phyloP scores from a whole-genome alignment of 495 filamentous ascomycete species.

The Penicillium ochrochloron region DNA sequence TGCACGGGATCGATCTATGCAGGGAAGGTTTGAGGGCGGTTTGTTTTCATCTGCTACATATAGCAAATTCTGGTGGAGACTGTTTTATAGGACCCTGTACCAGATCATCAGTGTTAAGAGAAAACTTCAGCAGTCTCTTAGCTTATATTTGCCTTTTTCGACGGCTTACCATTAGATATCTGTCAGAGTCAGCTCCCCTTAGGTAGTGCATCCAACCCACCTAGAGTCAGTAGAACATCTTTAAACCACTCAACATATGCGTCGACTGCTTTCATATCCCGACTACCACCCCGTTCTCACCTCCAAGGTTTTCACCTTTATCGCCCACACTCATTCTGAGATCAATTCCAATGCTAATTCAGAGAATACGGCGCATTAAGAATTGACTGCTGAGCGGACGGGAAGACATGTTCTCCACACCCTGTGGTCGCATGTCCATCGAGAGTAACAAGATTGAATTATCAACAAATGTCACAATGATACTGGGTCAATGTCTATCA shows the following conservation, averaged over 20 bases:
- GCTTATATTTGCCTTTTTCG: background rate
- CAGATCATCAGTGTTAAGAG: background rate
- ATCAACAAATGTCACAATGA: too few relatives aligned
- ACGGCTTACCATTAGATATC: background rate
- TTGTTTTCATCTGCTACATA: background rate
- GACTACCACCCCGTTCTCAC: too few relatives aligned
- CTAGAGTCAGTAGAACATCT: background rate
- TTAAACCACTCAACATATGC: background rate
- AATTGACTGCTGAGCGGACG: too few relatives aligned
- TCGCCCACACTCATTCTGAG: too few relatives aligned
- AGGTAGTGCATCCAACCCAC: background rate
- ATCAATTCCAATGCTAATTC: too few relatives aligned
- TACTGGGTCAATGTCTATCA: too few relatives aligned
- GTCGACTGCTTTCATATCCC: background rate
- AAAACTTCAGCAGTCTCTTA: background rate
- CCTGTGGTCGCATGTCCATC: too few relatives aligned
- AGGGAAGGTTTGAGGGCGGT: background rate
- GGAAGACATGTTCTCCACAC: too few relatives aligned
- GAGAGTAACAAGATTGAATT: too few relatives aligned
- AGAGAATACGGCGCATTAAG: too few relatives aligned
- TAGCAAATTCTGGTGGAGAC: background rate
- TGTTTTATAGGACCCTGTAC: background rate
- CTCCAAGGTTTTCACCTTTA: too few relatives aligned
- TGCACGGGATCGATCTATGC: background rate
- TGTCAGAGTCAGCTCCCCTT: background rate